phyloP scores from a whole-genome alignment of 257 asterid species.

The Scutellaria barbata region DNA sequence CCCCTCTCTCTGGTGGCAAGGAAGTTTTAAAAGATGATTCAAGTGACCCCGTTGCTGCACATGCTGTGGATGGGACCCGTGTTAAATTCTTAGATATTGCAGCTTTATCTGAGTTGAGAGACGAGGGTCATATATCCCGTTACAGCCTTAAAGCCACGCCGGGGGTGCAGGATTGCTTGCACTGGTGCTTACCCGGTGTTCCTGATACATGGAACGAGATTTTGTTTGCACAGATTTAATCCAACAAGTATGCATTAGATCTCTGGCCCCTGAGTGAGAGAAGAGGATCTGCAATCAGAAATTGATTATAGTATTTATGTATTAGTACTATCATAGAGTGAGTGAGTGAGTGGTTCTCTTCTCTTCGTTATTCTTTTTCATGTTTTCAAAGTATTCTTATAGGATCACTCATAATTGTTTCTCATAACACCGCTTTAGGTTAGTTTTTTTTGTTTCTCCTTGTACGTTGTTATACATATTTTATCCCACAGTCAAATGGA shows the following conservation, averaged over 20 bases:
- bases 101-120: conserved; percentile 80
- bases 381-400: not conserved
- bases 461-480: not conserved
- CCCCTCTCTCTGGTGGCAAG: conserved; percentile 66
- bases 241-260: not conserved
- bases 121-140: conserved; percentile 92
- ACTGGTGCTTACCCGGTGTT: conserved; percentile 95
- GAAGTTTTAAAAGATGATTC: conserved; percentile 74
- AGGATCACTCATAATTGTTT: conserved; percentile 11
- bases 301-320: no score
- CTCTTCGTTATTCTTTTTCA: not conserved
- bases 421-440: conserved; percentile 5
- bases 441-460: not conserved
- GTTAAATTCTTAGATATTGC: conserved; percentile 76
- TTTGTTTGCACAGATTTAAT: conserved; percentile 66
- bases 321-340: no score
- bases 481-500: conserved; percentile 13
- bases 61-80: conserved; percentile 68
- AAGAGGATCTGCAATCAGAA: no score
- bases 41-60: conserved; percentile 68
- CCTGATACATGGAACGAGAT: conserved; percentile 96
- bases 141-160: conserved; percentile 82
- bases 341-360: not conserved
- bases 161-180: conserved; percentile 90
- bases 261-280: not conserved